Base-by-base conservation (phyloP, 1,284 basidiomycete genomes). In the Puccinia triticina region DNA sequence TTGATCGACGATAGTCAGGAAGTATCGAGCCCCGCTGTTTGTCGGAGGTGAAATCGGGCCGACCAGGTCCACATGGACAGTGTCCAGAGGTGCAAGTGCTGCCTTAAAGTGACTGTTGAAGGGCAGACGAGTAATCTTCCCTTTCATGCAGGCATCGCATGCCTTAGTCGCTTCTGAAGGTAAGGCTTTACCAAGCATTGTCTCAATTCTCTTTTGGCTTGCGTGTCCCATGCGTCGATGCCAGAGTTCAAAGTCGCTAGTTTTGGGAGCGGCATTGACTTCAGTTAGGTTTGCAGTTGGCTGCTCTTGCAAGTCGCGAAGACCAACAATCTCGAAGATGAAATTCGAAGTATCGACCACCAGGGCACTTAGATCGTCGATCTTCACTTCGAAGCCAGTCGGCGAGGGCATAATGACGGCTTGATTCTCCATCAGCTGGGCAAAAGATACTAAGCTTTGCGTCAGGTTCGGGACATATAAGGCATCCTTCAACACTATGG, bases 1-100 rank as follows among this genome's bases (percentile, higher is more conserved):
- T 73, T 73, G 46, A 32, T 73, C 50, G 12, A 73, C 50, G 2
- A 53, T 4, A 18, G 43, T 73, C 14, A 73, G 48, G 29, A 73
- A 55, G 12, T 73, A 73, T 53, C 50, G 7, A 50, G 50, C n/a
- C 10, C 46, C 26, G 8, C 21, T 8, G 16, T 53, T 55, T 29
- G 71, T 18, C 5, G 43, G 18, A 18, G 71, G 71, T 26, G 26
- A 10, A 37, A 73, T 73, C 7, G 71, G 48, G 12, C 40, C 46
- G 29, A 48, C 40, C 8, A 73, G 7, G n/a, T 73, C n/a, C 71
- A n/a, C n/a, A n/a, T n/a, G n/a, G n/a, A n/a, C n/a, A n/a, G n/a
- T n/a, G n/a, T n/a, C n/a, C n/a, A n/a, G n/a, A n/a, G n/a, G n/a
- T n/a, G n/a, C n/a, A n/a, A n/a, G n/a, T n/a, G n/a, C n/a, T n/a